Evolutionary conservation across 768 basidiomycete genomes (phyloP).

Genomic region (Cystofilobasidium ferigula): DNA sequence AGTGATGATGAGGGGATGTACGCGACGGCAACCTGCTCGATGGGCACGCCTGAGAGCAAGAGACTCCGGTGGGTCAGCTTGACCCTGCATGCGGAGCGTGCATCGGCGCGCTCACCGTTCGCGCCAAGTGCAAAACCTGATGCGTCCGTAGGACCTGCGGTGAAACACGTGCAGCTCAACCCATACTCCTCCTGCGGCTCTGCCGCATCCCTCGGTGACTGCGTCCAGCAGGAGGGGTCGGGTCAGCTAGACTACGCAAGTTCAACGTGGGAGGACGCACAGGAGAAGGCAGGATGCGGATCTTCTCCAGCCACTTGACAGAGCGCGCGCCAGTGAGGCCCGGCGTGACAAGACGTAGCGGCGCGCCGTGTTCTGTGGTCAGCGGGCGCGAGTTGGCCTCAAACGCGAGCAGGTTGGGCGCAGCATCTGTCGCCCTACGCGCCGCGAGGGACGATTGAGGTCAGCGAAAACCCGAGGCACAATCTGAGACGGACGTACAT

Average conservation of each 20-base stretch:
- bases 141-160: neutral
- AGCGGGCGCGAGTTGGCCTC: conserved; percentile 44
- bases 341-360: conserved; percentile 46
- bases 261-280: neutral
- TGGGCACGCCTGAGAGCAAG: neutral
- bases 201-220: neutral
- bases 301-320: conserved; percentile 48
- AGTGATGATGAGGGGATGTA: neutral
- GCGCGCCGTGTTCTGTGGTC: conserved; percentile 47
- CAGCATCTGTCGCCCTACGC: neutral
- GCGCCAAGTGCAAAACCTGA: neutral
- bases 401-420: neutral
- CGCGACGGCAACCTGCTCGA: neutral
- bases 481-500: neutral
- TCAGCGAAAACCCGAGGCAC: neutral
- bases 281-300: conserved; percentile 43
- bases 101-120: neutral
- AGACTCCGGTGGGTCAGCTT: neutral
- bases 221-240: neutral
- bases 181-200: neutral
- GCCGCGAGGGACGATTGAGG: no score
- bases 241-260: neutral
- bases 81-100: no score
- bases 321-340: conserved; percentile 51
- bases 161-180: neutral